Conservation (phyloP, 805 yeast genomes). For the Torulaspora maleeae region DNA sequence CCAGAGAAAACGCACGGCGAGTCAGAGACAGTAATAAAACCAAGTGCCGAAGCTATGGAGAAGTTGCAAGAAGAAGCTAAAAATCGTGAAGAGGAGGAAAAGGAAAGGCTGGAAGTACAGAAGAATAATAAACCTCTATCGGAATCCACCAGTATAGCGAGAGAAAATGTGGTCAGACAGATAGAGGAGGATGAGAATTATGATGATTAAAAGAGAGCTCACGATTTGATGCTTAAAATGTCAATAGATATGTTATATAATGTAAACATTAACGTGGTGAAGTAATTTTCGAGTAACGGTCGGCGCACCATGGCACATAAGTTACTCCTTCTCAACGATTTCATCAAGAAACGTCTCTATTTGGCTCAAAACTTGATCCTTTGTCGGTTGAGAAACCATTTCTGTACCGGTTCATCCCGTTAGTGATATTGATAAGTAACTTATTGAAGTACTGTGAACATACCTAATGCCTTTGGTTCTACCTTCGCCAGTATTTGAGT, state of each 20-base stretch:
- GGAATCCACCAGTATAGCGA: slow-evolving; percentile 9
- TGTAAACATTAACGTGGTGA: not conserved
- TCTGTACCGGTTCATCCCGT: slow-evolving; percentile 21
- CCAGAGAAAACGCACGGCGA: slow-evolving; percentile 7
- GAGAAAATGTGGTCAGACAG: slow-evolving; percentile 35
- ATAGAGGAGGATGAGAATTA: slow-evolving; percentile 45
- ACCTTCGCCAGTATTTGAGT: slow-evolving; percentile 47
- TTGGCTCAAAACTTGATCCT: slow-evolving; percentile 51
- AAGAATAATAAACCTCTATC: slow-evolving; percentile 5
- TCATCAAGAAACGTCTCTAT: slow-evolving; percentile 56
- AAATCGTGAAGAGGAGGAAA: slow-evolving; percentile 37
- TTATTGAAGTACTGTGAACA: slow-evolving; percentile 18
- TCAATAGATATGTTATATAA: slow-evolving; percentile 2
- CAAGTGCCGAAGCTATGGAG: slow-evolving; percentile 38
- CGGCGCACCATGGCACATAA: too few species aligned
- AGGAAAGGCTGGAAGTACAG: slow-evolving; percentile 18
- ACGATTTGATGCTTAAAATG: not conserved
- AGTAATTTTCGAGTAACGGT: not conserved
- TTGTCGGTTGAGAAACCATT: slow-evolving; percentile 64
- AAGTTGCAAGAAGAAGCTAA: slow-evolving; percentile 40
- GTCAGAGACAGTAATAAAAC: slow-evolving; percentile 29
- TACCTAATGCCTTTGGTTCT: slow-evolving; percentile 61
- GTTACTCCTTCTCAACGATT: slow-evolving; percentile 38
- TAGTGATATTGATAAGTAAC: not conserved
- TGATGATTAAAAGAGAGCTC: slow-evolving; percentile 36